Conservation (phyloP, 1,284 basidiomycete species). For the Mycena sp. region DNA sequence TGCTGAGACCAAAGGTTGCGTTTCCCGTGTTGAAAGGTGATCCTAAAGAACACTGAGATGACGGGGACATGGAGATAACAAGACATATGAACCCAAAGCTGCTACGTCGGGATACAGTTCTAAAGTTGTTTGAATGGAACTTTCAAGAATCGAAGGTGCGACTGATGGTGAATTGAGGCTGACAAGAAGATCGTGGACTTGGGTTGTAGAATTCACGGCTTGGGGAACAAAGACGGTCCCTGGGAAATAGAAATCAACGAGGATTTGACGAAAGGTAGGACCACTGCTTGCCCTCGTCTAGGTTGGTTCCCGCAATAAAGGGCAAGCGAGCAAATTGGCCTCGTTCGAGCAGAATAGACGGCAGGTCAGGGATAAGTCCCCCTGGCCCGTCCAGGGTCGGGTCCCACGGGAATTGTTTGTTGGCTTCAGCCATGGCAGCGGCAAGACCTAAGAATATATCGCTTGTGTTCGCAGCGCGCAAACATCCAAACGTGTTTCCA, state of each 20-base stretch:
- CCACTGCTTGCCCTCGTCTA: conserved; percentile 53
- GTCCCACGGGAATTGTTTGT: conserved; percentile 44
- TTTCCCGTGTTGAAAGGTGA: conserved; percentile 62
- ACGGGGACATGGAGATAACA: neutral
- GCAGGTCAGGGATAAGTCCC: conserved; percentile 53
- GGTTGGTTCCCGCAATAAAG: conserved; percentile 57
- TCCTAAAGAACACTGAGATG: conserved; percentile 27
- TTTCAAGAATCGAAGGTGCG: conserved; percentile 32
- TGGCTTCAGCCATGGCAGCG: conserved; percentile 32
- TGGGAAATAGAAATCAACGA: conserved; percentile 23
- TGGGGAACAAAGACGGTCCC: conserved; percentile 50
- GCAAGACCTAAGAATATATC: conserved; percentile 47
- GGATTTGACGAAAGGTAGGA: neutral
- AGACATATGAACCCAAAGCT: conserved; percentile 39
- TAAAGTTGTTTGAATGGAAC: conserved; percentile 44
- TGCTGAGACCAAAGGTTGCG: conserved; percentile 56
- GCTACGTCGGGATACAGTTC: conserved; percentile 59
- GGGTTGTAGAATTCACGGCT: conserved; percentile 39
- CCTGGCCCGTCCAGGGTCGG: conserved; percentile 53
- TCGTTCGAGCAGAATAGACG: conserved; percentile 45
- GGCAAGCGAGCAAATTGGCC: conserved; percentile 53
- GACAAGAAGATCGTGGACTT: conserved; percentile 40
- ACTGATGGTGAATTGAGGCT: conserved; percentile 31
- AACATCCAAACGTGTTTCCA: conserved; percentile 46
- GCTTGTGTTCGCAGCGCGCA: conserved; percentile 46